Conservation (phyloP, 768 basidiomycete genomes). For the Pholiota microspora region DNA sequence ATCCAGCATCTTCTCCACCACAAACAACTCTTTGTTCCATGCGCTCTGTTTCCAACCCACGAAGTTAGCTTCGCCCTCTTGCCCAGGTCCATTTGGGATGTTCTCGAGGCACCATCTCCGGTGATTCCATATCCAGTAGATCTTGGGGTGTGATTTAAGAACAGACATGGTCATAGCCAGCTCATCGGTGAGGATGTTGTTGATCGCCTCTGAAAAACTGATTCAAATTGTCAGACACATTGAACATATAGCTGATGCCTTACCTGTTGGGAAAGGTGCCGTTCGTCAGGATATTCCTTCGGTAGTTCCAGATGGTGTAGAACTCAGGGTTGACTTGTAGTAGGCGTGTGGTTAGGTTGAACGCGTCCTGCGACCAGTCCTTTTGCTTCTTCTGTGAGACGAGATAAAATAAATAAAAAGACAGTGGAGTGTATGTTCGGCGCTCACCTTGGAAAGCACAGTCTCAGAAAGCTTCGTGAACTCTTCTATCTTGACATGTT, state of each 20-base stretch:
- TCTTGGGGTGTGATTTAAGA: slow-evolving; percentile 85
- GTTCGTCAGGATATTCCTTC: slow-evolving; percentile 72
- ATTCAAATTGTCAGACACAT: slow-evolving; percentile 17
- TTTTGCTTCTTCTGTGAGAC: slow-evolving; percentile 59
- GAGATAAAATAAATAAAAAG: slow-evolving; percentile 11
- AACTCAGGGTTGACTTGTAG: slow-evolving; percentile 91
- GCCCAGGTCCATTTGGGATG: slow-evolving; percentile 70
- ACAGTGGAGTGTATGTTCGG: background rate
- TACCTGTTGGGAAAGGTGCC: slow-evolving; percentile 72
- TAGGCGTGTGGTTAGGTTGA: slow-evolving; percentile 73
- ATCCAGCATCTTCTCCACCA: slow-evolving; percentile 92
- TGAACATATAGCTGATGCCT: slow-evolving; percentile 9
- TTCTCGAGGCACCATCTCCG: slow-evolving; percentile 92
- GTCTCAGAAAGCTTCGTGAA: slow-evolving; percentile 67
- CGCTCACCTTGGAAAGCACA: slow-evolving; percentile 58
- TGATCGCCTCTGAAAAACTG: slow-evolving; percentile 62
- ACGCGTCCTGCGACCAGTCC: slow-evolving; percentile 73
- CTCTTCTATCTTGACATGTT: slow-evolving; percentile 72
- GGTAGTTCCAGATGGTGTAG: slow-evolving; percentile 96
- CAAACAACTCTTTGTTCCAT: slow-evolving; percentile 84
- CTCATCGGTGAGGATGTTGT: slow-evolving; percentile 67
- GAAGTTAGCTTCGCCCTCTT: slow-evolving; percentile 38
- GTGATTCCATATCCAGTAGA: slow-evolving; percentile 99
- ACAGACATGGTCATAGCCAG: slow-evolving; percentile 77
- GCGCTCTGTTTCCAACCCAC: slow-evolving; percentile 73